A percentile compares a stretch with the other conserved stretches of the same genome.
Evolutionary conservation across 495 filamentous ascomycete species (phyloP).

Genomic region (Jackrogersella minutella): DNA sequence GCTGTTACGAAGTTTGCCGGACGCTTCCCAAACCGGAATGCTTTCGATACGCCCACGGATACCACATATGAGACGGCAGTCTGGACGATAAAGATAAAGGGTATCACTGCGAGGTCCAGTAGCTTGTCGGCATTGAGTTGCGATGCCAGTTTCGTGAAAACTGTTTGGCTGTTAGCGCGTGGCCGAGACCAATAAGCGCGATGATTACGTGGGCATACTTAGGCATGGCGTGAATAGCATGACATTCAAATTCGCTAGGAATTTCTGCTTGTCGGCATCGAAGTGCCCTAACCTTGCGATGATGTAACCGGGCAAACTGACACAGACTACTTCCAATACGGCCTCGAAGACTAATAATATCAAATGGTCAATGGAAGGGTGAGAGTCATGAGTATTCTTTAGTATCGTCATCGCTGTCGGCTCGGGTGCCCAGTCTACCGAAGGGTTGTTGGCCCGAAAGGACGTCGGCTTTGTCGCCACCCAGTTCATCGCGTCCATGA

Average conservation of each 20-base stretch:
- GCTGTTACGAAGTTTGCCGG: conserved; percentile 92
- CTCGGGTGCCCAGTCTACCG: conserved; percentile 46
- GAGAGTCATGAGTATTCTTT: conserved; percentile 52
- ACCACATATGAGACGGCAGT: conserved; percentile 83
- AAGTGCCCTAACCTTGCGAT: conserved; percentile 90
- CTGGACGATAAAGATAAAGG: conserved; percentile 88
- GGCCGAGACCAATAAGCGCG: background rate
- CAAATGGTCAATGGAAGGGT: conserved; percentile 74
- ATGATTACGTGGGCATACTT: conserved; percentile 64
- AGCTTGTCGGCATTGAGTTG: conserved; percentile 92
- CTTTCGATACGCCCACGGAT: conserved; percentile 70
- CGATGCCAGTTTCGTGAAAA: conserved; percentile 97
- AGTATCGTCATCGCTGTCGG: conserved; percentile 43
- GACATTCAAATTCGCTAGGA: conserved; percentile 93
- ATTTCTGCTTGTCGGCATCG: conserved; percentile 92
- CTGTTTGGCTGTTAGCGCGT: conserved; percentile 52
- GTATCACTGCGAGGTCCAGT: conserved; percentile 88
- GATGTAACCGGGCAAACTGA: conserved; percentile 94
- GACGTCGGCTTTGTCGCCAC: conserved; percentile 68
- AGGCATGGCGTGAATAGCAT: conserved; percentile 95
- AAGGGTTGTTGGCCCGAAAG: conserved; percentile 64
- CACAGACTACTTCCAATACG: conserved; percentile 94
- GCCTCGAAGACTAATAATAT: conserved; percentile 93
- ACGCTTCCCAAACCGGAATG: conserved; percentile 81
- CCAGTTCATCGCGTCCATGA: conserved; percentile 40